Percentiles rank a stretch among this genome's conserved stretches.
phyloP scores from a whole-genome alignment of 805 yeast genomes.

The Ogataea nonfermentans region DNA sequence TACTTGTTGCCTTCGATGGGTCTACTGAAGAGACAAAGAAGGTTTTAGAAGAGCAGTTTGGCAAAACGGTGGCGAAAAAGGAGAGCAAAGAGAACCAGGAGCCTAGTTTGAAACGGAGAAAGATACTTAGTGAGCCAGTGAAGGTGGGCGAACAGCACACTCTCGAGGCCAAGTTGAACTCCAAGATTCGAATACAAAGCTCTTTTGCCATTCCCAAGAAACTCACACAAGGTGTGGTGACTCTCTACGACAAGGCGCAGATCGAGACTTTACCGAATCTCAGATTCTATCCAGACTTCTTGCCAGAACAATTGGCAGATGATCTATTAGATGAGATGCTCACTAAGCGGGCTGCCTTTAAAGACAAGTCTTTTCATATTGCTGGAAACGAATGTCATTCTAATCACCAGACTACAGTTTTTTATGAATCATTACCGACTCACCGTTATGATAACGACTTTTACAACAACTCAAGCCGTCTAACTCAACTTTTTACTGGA shows the following conservation, averaged over 20 bases:
- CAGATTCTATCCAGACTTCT: constrained; percentile 47
- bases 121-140: background rate
- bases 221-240: constrained; percentile 5
- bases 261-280: constrained; percentile 49
- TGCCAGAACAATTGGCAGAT: constrained; percentile 51
- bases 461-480: constrained; percentile 18
- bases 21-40: constrained; percentile 42
- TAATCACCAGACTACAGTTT: constrained; percentile 46
- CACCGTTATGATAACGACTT: constrained; percentile 29
- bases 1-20: constrained; percentile 54
- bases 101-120: too few relatives aligned
- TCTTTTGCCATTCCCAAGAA: constrained; percentile 7
- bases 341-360: constrained; percentile 40
- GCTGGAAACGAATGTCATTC: constrained; percentile 63
- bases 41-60: constrained; percentile 39
- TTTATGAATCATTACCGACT: constrained; percentile 1
- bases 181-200: background rate
- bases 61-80: background rate
- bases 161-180: background rate
- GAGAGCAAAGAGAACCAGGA: background rate
- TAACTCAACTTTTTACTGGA: constrained; percentile 23
- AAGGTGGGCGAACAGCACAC: background rate
- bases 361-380: constrained; percentile 49
- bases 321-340: constrained; percentile 42
- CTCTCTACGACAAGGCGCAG: constrained; percentile 51